Percentiles rank a stretch among this genome's conserved stretches.
Conservation (phyloP, 306 rosid genomes). For the Cucurbita moschata region DNA sequence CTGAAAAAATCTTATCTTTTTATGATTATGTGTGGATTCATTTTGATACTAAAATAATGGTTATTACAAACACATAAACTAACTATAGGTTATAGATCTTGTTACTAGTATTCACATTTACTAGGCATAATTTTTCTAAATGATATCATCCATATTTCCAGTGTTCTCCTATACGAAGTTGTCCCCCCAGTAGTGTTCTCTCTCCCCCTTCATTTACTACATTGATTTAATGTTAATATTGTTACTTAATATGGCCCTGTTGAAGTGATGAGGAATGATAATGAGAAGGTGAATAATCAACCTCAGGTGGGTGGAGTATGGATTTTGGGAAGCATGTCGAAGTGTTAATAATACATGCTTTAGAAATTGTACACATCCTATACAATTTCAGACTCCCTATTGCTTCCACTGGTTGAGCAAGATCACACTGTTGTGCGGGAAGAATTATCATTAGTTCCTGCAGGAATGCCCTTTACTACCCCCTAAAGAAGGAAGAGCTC, state of each 20-base stretch:
- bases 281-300: neutral
- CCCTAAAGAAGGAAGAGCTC: constrained; percentile 19
- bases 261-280: constrained; percentile 37
- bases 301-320: constrained; percentile 2
- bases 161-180: too few relatives aligned
- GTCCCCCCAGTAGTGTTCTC: too few relatives aligned
- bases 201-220: too few relatives aligned
- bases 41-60: neutral
- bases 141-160: too few relatives aligned
- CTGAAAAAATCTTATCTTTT: too few relatives aligned
- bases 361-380: constrained; percentile 40
- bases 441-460: neutral
- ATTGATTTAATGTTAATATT: too few relatives aligned
- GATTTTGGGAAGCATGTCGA: constrained; percentile 13
- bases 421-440: constrained; percentile 1
- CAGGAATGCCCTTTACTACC: constrained; percentile 28
- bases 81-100: too few relatives aligned
- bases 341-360: constrained; percentile 27
- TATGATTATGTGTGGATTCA: neutral
- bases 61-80: neutral
- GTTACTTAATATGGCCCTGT: neutral
- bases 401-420: constrained; percentile 3
- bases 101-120: too few relatives aligned
- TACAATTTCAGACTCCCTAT: constrained; percentile 11
- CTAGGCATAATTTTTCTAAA: too few relatives aligned